Conservation (phyloP, 805 yeast genomes). For the Lachancea lanzarotensis region DNA sequence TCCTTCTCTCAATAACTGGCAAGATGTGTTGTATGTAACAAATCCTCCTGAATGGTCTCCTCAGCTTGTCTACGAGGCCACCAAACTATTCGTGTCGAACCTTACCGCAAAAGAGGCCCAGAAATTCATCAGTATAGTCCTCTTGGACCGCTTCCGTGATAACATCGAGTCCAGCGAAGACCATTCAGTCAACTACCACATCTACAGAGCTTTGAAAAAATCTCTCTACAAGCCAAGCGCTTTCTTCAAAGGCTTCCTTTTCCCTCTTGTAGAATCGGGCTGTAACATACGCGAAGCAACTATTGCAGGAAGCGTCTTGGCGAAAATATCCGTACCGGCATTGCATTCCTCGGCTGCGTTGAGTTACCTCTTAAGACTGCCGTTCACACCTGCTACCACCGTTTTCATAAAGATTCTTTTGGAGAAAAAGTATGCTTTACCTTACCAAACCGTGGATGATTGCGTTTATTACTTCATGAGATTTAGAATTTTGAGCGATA, state of each 20-base stretch:
- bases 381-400: slow-evolving; percentile 82
- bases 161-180: slow-evolving; percentile 68
- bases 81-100: slow-evolving; percentile 87
- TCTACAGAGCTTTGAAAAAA: slow-evolving; percentile 87
- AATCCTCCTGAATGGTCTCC: slow-evolving; percentile 94
- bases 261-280: slow-evolving; percentile 83
- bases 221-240: slow-evolving; percentile 96
- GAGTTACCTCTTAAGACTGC: slow-evolving; percentile 72
- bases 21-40: slow-evolving; percentile 87
- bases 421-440: slow-evolving; percentile 94
- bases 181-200: slow-evolving; percentile 81
- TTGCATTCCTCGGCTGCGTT: slow-evolving; percentile 95
- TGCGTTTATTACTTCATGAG: slow-evolving; percentile 90
- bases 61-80: slow-evolving; percentile 89
- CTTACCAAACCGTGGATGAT: slow-evolving; percentile 93
- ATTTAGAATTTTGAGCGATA: slow-evolving; percentile 57
- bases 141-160: slow-evolving; percentile 64
- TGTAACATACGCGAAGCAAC: slow-evolving; percentile 92
- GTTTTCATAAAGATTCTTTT: slow-evolving; percentile 83
- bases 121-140: slow-evolving; percentile 61
- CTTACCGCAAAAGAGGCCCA: slow-evolving; percentile 84
- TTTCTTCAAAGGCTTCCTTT: slow-evolving; percentile 90
- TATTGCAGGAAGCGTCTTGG: slow-evolving; percentile 84
- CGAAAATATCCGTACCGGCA: slow-evolving; percentile 88
- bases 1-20: slow-evolving; percentile 92